Percentiles rank a stretch among this genome's conserved stretches.
phyloP scores from a whole-genome alignment of 1,284 basidiomycete genomes.

The Naganishia sp. region DNA sequence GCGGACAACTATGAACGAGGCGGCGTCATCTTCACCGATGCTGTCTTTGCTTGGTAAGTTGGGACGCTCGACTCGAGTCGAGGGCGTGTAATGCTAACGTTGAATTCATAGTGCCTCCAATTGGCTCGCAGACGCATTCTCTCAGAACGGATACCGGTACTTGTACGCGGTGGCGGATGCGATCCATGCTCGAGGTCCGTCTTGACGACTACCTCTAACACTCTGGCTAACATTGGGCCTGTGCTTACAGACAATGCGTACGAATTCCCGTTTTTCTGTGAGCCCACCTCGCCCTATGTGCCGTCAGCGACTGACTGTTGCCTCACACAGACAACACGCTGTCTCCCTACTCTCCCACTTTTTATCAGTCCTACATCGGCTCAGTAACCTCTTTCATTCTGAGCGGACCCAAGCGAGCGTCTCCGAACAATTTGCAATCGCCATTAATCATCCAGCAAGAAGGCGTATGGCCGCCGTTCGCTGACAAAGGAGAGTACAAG shows the following conservation, averaged over 20 bases:
- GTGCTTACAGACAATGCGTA: constrained; percentile 34
- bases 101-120: constrained; percentile 22
- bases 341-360: constrained; percentile 31
- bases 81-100: neutral
- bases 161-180: constrained; percentile 36
- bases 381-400: constrained; percentile 33
- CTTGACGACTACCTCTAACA: neutral
- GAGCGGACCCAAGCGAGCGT: constrained; percentile 5
- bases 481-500: constrained; percentile 29
- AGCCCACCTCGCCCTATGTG: neutral
- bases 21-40: constrained; percentile 33
- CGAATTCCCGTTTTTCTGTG: constrained; percentile 36
- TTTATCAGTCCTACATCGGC: constrained; percentile 35
- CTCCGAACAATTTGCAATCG: constrained; percentile 23
- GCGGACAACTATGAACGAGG: constrained; percentile 33
- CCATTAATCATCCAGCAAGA: constrained; percentile 16
- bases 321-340: constrained; percentile 32
- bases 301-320: neutral
- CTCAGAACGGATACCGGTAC: constrained; percentile 32
- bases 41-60: constrained; percentile 35
- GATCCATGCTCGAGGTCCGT: constrained; percentile 34
- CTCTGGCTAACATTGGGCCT: neutral
- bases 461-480: constrained; percentile 29
- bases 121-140: constrained; percentile 28
- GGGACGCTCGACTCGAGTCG: neutral